Base-by-base conservation (phyloP, 768 basidiomycete genomes). In the Amanita muscaria region DNA sequence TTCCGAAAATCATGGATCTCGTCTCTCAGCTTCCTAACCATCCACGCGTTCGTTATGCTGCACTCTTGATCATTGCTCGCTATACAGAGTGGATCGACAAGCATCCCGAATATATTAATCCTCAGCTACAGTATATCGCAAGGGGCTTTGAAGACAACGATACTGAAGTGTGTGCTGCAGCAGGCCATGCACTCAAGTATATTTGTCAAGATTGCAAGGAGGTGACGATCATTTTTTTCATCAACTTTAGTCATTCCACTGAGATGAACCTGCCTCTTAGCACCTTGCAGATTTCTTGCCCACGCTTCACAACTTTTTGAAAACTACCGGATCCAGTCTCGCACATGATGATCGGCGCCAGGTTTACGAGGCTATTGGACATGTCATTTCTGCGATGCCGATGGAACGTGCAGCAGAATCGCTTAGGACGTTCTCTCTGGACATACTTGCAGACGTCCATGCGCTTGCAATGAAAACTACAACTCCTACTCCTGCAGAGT, bases 1-100 rank as follows among this genome's bases (percentile, higher is more conserved):
- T 98, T n/a, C 92, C 93, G 2, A 89, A 90, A 60, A 93, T 98
- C 56, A 90, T 99, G 80, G 88, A 92, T 56, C 73, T 97, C 36
- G 80, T 99, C 23, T 91, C 93, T 4, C 79, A 77, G 19, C 79
- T 99, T 21, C 96, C 96, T 1, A 65, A 67, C 34, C 94, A 98
- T 59, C 91, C 92, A 35, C 77, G 80, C 40, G 87, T 99, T 50
- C 91, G 88, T 47, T 99, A 98, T 59, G 93, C 94, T 36, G 88
- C 96, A 12, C 74, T 94, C 35, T 76, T 99, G 46, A 92, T 99
- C 55, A 83, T 98, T 49, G 86, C 90, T 3, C 80, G 96, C 14
- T 99, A 99, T 63, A 92, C 92, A 15, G 88, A 94, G 63, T 99
- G 96, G 96, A 87, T 92, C 55, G 86, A 84, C 57, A 69, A 70